Conservation (phyloP, 2,329 filamentous ascomycete species). For the Alternaria angustiovoidea region DNA sequence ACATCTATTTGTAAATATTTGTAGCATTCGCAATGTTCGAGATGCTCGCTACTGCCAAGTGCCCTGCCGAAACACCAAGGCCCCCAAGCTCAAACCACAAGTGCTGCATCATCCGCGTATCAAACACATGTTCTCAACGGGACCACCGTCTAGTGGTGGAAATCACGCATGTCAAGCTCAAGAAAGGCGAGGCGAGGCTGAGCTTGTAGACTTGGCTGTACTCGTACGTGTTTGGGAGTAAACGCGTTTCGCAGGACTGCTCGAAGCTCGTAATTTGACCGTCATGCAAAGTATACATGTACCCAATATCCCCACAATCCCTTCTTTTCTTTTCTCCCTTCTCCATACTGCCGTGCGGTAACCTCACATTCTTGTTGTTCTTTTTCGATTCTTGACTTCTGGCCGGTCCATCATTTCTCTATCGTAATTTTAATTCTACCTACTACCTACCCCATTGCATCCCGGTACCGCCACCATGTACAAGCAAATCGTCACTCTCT, state of each 20-base stretch:
- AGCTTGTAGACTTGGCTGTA: constrained; percentile 34
- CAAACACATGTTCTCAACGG: constrained; percentile 24
- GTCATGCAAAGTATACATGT: not conserved
- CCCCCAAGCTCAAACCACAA: constrained; percentile 32
- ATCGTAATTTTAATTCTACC: constrained; percentile 27
- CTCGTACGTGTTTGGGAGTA: constrained; percentile 6
- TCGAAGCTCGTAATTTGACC: not conserved
- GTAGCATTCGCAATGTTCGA: not conserved
- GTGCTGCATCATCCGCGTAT: constrained; percentile 37
- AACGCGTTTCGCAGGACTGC: constrained; percentile 5
- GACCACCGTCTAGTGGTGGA: not conserved
- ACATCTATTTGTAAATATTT: not conserved
- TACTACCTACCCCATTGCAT: not conserved
- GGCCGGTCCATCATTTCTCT: constrained; percentile 38
- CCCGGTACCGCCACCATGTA: constrained; percentile 13
- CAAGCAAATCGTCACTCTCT: constrained; percentile 17
- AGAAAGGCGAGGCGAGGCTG: constrained; percentile 17
- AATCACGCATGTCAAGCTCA: constrained; percentile 26
- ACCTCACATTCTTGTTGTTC: not conserved
- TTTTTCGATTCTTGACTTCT: constrained; percentile 8
- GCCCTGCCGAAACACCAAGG: constrained; percentile 35
- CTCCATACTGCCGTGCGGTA: constrained; percentile 17
- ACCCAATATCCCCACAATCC: not conserved
- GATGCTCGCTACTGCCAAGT: constrained; percentile 24
- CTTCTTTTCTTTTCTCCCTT: constrained; percentile 11